phyloP scores from a whole-genome alignment of 768 basidiomycete genomes.

The Phanerochaete sordida region DNA sequence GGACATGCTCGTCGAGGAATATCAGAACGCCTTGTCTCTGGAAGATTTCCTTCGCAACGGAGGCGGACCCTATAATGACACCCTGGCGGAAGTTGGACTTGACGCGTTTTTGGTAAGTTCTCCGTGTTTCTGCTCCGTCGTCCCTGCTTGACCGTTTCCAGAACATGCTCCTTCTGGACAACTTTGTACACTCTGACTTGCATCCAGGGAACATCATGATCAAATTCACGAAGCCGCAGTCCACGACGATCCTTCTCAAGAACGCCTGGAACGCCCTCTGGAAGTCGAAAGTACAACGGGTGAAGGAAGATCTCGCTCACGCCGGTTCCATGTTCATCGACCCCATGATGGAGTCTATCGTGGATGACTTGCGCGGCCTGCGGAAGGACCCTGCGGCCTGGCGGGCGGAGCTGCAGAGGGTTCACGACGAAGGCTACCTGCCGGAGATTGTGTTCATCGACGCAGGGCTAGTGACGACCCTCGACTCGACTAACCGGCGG shows the following conservation, averaged over 20 bases:
- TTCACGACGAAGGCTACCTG: constrained; percentile 72
- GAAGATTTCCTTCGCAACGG: constrained; percentile 86
- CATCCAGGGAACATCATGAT: constrained; percentile 97
- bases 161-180: constrained; percentile 98
- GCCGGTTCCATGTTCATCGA: constrained; percentile 1
- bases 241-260: constrained; percentile 58
- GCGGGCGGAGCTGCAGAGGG: constrained; percentile 59
- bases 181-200: constrained; percentile 92
- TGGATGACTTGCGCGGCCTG: constrained; percentile 65
- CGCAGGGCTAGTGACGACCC: constrained; percentile 88
- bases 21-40: constrained; percentile 86
- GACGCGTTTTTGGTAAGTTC: constrained; percentile 87
- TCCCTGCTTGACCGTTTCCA: constrained; percentile 27
- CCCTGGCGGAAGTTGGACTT: constrained; percentile 87
- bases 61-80: constrained; percentile 86
- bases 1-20: constrained; percentile 89
- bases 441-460: constrained; percentile 97
- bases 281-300: constrained; percentile 24
- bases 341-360: constrained; percentile 42
- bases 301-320: constrained; percentile 2
- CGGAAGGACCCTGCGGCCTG: constrained; percentile 58
- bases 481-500: constrained; percentile 74
- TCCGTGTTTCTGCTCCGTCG: background rate
- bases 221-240: constrained; percentile 88
- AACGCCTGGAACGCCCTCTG: constrained; percentile 58